phyloP scores from a whole-genome alignment of 2,329 filamentous ascomycete genomes.

The Fusarium sacchari region DNA sequence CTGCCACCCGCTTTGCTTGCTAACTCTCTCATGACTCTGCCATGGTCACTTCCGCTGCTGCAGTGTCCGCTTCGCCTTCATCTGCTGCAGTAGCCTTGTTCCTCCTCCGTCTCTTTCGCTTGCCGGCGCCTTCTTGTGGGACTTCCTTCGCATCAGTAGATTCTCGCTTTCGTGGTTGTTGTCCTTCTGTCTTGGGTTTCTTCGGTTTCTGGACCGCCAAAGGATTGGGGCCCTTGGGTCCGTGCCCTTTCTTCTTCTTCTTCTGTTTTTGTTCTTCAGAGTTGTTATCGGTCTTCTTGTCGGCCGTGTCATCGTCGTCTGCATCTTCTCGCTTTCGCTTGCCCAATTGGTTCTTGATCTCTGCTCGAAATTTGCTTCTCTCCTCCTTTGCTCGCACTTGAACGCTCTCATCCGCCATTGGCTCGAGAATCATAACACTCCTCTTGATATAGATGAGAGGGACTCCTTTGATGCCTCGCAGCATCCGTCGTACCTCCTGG shows the following conservation, averaged over 20 bases:
- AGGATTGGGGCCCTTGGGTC: conserved; percentile 76
- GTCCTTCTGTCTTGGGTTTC: conserved; percentile 53
- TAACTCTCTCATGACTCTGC: conserved; percentile 32
- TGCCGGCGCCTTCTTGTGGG: conserved; percentile 41
- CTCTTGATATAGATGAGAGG: conserved; percentile 82
- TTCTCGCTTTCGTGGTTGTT: conserved; percentile 48
- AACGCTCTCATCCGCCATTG: conserved; percentile 76
- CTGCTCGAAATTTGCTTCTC: conserved; percentile 77
- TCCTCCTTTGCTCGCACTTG: conserved; percentile 74
- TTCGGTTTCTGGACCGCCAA: conserved; percentile 76
- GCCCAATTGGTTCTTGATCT: conserved; percentile 64
- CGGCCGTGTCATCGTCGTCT: conserved; percentile 47
- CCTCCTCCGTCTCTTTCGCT: conserved; percentile 48
- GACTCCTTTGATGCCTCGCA: conserved; percentile 76
- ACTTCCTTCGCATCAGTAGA: conserved; percentile 40
- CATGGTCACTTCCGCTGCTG: conserved; percentile 12
- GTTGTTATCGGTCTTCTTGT: conserved; percentile 15
- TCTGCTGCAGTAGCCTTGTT: conserved; percentile 38
- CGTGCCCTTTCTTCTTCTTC: conserved; percentile 68
- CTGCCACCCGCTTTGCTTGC: conserved; percentile 4
- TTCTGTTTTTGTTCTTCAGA: conserved; percentile 52
- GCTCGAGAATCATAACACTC: conserved; percentile 77
- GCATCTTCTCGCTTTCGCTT: conserved; percentile 64
- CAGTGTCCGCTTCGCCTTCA: conserved; percentile 16
- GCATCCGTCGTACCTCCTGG: conserved; percentile 66